Base-by-base conservation (phyloP, 768 basidiomycete species). In the Suillus cothurnatus region DNA sequence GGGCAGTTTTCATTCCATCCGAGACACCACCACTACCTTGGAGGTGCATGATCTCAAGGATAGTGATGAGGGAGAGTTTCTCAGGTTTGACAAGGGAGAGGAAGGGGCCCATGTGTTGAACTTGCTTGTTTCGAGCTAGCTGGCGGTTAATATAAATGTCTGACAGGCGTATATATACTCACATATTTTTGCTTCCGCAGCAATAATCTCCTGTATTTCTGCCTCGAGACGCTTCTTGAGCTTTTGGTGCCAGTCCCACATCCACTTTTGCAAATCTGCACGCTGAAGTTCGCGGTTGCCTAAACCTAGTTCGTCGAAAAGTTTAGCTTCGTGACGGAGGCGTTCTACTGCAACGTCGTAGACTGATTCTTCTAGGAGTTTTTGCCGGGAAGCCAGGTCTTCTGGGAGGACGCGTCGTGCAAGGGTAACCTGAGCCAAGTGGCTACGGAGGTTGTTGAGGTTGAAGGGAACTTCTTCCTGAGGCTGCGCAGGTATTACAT, bases 1-100 rank as follows among this genome's bases (percentile, higher is more conserved):
- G 84, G 1, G 95, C 85, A 0, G 94, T 90, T 77, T 97, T 97
- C 90, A 97, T 94, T 5, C 96, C 97, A 47, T 90, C 86, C 0
- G 81, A 70, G n/a, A 95, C 82, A 15, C 93, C 92, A 7, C 93
- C 91, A 1, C 85, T 81, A 7, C 92, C 90, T 38, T 89, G 86
- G 14, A 95, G 75, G 6, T 92, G 86, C 90, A 98, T 91, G 49
- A 94, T 75, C 74, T 97, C 95, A 43, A 95, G 82, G 70, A 98
- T 94, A 12, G 93, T 92, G 71, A 99, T 88, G 21, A 97, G 81
- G 0, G 94, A 95, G 8, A 98, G 84, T 66, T 89, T 91, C 61
- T 93, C 88, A 0, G 92, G 82, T 21, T 87, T 84, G 31, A 98
- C 81, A 2, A 96, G 85, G 5, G 83, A 80, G 21, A 97, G 80